These are phyloP conservation scores for Phytopythium helicoides DNA, from an alignment of 352 stramenopile genomes.

Conservation along the genomic window DNA sequence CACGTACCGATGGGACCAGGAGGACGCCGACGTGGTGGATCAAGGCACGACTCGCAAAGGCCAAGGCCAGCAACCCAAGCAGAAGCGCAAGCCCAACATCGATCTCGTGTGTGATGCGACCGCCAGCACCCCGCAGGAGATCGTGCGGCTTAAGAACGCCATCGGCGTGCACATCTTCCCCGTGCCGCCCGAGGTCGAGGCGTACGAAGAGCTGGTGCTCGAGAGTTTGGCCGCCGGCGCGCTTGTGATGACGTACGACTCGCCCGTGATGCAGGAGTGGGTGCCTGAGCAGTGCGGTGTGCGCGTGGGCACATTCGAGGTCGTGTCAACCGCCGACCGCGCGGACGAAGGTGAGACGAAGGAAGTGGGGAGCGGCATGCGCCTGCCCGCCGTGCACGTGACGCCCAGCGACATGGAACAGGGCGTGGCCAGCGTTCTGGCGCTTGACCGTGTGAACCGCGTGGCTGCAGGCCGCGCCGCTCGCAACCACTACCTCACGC, in stretches of 20 bases:
- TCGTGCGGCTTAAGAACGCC: constrained; percentile 53
- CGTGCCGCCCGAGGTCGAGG: constrained; percentile 46
- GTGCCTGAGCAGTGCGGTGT: constrained; percentile 51
- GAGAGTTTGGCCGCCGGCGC: constrained; percentile 56
- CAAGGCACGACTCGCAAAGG: neutral
- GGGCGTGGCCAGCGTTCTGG: constrained; percentile 38
- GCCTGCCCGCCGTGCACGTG: constrained; percentile 47
- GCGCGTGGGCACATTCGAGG: constrained; percentile 54
- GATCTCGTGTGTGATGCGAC: constrained; percentile 51
- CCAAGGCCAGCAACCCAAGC: constrained; percentile 8
- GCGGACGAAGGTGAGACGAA: neutral
- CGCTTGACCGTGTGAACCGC: constrained; percentile 50
- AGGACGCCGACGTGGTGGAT: neutral
- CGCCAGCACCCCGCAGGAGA: constrained; percentile 36
- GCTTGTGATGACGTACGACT: constrained; percentile 63
- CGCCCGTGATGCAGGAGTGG: constrained; percentile 75
- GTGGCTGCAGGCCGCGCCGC: constrained; percentile 52
- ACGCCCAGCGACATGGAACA: constrained; percentile 54
- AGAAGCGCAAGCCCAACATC: constrained; percentile 38
- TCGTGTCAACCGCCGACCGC: constrained; percentile 11
- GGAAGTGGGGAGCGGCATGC: constrained; percentile 14
- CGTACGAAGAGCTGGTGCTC: constrained; percentile 50
- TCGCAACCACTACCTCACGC: constrained; percentile 53
- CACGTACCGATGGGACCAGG: neutral
- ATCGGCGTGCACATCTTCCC: constrained; percentile 72